These are phyloP conservation scores for Oxyria digyna DNA, from an alignment of 148 eudicot species.

Conservation along the genomic window DNA sequence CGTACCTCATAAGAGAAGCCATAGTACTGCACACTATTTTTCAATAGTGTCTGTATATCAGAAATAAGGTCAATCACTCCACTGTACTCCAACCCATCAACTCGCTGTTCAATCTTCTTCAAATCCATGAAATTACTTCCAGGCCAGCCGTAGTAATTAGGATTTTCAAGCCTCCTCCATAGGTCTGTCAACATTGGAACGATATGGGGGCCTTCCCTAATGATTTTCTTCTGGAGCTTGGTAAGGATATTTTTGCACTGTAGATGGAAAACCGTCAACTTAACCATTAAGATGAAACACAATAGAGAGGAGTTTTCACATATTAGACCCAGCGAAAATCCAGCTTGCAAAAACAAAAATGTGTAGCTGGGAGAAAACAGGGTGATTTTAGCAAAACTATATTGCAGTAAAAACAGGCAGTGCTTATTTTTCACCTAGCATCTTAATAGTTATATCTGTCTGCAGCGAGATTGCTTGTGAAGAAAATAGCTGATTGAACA, in stretches of 20 bases:
- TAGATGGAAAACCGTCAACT: constrained; percentile 13
- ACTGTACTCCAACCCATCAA: constrained; percentile 57
- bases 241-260: constrained; percentile 82
- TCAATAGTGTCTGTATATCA: constrained; percentile 83
- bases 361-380: not conserved
- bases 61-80: constrained; percentile 67
- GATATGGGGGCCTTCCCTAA: constrained; percentile 75
- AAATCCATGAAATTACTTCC: constrained; percentile 52
- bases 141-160: constrained; percentile 27
- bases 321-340: not conserved
- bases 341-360: not conserved
- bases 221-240: constrained; percentile 75
- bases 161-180: constrained; percentile 61
- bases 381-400: no score
- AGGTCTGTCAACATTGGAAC: constrained; percentile 74
- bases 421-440: not conserved
- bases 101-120: constrained; percentile 52
- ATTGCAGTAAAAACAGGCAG: not conserved
- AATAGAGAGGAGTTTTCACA: not conserved
- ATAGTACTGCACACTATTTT: constrained; percentile 54
- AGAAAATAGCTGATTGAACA: not conserved
- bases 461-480: not conserved
- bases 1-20: constrained; percentile 78
- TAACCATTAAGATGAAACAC: not conserved
- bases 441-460: not conserved